Evolutionary conservation across 371 early-diverging fungal genomes (phyloP).

Genomic region (Mucor saturninus): DNA sequence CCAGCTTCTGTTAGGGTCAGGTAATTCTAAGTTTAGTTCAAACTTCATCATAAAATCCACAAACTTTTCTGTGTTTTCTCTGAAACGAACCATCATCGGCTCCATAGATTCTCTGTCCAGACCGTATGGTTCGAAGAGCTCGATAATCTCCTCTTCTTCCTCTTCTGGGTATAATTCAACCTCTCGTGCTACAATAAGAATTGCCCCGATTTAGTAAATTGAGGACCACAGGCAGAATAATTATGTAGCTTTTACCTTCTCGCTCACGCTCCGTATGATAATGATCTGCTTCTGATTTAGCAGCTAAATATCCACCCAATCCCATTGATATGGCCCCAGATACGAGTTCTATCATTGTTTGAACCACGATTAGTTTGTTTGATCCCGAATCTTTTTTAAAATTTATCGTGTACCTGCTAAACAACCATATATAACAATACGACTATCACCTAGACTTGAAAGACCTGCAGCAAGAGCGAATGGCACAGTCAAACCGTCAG

Average conservation of each 20-base stretch:
- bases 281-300: slow-evolving; percentile 66
- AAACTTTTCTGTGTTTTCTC: slow-evolving; percentile 59
- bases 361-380: not conserved
- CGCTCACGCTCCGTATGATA: slow-evolving; percentile 64
- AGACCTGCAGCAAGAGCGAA: slow-evolving; percentile 81
- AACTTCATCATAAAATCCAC: slow-evolving; percentile 82
- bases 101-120: slow-evolving; percentile 56
- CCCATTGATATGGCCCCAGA: slow-evolving; percentile 70
- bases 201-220: slow-evolving; percentile 7
- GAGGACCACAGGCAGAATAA: not conserved
- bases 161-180: slow-evolving; percentile 61
- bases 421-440: slow-evolving; percentile 73
- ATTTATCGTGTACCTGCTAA: slow-evolving; percentile 53
- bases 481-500: slow-evolving; percentile 79
- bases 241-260: slow-evolving; percentile 43
- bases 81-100: slow-evolving; percentile 63
- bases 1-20: slow-evolving; percentile 65
- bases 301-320: slow-evolving; percentile 55
- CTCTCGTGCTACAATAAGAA: slow-evolving; percentile 44
- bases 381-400: not conserved
- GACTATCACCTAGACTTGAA: slow-evolving; percentile 59
- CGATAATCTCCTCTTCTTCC: slow-evolving; percentile 71
- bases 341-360: slow-evolving; percentile 56
- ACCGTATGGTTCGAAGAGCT: slow-evolving; percentile 67
- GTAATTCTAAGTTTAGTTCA: slow-evolving; percentile 72